These are phyloP conservation scores for Botrytis squamosa DNA, from an alignment of 2,329 filamentous ascomycete genomes.

Conservation along the genomic window DNA sequence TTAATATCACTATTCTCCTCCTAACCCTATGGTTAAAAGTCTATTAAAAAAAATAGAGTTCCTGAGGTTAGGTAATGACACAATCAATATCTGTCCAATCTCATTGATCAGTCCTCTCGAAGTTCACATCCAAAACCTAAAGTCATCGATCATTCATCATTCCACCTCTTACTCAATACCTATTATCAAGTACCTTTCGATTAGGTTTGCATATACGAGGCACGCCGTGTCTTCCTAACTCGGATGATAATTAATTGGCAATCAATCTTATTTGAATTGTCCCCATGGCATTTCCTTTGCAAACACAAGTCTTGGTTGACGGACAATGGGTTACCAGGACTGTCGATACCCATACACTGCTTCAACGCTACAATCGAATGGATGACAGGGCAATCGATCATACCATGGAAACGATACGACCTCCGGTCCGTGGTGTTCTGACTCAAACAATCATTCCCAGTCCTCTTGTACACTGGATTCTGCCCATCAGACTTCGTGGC, in stretches of 20 bases:
- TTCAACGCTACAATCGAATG: constrained; percentile 40
- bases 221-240: constrained; percentile 4
- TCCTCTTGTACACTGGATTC: constrained; percentile 70
- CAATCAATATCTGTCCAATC: background rate
- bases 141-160: background rate
- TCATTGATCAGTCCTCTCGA: background rate
- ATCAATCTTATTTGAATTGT: constrained; percentile 8
- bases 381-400: constrained; percentile 39
- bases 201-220: constrained; percentile 9
- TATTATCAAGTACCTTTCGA: background rate
- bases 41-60: too few species aligned
- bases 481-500: constrained; percentile 76
- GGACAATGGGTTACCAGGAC: constrained; percentile 40
- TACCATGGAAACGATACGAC: constrained; percentile 38
- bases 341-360: constrained; percentile 45
- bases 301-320: constrained; percentile 37
- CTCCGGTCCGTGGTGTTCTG: constrained; percentile 67
- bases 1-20: background rate
- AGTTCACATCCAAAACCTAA: background rate
- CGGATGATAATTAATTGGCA: background rate
- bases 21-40: background rate
- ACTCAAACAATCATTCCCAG: constrained; percentile 77
- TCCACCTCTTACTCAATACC: background rate
- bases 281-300: constrained; percentile 33
- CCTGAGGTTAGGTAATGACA: background rate